These are phyloP conservation scores for Hemisphaericaspora xylofermentans DNA, from an alignment of 1,139 yeast genomes.

Conservation along the genomic window DNA sequence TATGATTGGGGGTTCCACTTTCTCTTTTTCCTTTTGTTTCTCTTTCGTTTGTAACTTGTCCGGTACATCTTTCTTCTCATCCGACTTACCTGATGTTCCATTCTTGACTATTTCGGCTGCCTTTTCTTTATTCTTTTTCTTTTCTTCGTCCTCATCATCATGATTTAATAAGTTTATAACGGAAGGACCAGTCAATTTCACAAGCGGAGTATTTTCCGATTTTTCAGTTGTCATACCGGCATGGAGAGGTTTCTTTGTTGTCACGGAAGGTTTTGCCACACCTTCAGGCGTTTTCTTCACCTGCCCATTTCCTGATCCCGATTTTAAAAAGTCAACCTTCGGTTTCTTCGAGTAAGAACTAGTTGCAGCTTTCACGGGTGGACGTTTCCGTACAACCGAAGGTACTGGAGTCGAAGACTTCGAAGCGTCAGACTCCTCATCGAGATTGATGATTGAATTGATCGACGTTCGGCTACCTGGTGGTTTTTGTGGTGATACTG, in stretches of 20 bases:
- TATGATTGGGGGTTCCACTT: conserved; percentile 44
- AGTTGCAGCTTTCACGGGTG: conserved; percentile 5
- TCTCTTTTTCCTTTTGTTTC: conserved; percentile 27
- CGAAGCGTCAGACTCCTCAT: conserved; percentile 23
- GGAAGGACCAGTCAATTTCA: conserved; percentile 15
- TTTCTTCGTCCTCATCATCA: conserved; percentile 12
- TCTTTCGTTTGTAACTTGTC: conserved; percentile 28
- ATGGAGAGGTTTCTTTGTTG: conserved; percentile 14
- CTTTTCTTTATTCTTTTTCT: not conserved
- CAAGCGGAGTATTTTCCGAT: conserved; percentile 9
- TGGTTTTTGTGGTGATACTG: conserved; percentile 8
- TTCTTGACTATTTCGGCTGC: conserved; percentile 9
- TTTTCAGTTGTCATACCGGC: conserved; percentile 23
- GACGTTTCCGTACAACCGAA: conserved; percentile 14
- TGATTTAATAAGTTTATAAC: conserved; percentile 16
- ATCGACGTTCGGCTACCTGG: conserved; percentile 34
- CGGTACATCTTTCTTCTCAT: conserved; percentile 16
- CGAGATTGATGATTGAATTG: conserved; percentile 37
- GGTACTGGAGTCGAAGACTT: conserved; percentile 10
- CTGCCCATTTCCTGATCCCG: conserved; percentile 3
- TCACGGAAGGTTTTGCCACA: conserved; percentile 17
- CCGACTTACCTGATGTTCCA: conserved; percentile 1
- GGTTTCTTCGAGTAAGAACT: conserved; percentile 7
- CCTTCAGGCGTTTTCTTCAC: conserved; percentile 13
- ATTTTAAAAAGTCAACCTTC: conserved; percentile 9